Percentiles rank a stretch among this genome's conserved stretches.
Evolutionary conservation across 2,329 filamentous ascomycete genomes (phyloP).

Genomic region (Gremmenia infestans): DNA sequence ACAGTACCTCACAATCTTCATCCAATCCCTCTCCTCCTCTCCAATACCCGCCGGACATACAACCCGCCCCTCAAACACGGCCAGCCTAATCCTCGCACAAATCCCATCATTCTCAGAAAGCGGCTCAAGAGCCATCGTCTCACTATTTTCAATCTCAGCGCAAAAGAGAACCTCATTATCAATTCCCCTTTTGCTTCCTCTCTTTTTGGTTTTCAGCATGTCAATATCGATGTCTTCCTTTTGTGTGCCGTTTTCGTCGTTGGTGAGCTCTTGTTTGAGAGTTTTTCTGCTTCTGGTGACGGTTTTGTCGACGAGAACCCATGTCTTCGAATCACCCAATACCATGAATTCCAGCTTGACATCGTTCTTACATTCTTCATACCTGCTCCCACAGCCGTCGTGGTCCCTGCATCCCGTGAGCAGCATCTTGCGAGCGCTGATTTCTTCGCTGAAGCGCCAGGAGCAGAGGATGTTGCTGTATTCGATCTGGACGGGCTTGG

Average conservation of each 20-base stretch:
- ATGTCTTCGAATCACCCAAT: constrained; percentile 1
- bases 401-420: constrained; percentile 1
- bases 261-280: not conserved
- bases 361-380: not conserved
- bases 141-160: too few species aligned
- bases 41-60: not conserved
- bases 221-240: constrained; percentile 1
- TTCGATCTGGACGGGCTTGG: constrained; percentile 9
- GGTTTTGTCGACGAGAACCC: not conserved
- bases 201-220: constrained; percentile 1
- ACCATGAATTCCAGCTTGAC: not conserved
- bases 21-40: constrained; percentile 6
- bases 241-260: not conserved
- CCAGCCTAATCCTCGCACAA: not conserved
- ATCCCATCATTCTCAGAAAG: too few species aligned
- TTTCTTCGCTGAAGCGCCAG: constrained; percentile 15
- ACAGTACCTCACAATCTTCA: constrained; percentile 11
- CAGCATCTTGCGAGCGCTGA: constrained; percentile 5
- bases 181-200: not conserved
- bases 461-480: constrained; percentile 11
- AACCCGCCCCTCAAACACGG: not conserved
- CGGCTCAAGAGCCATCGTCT: too few species aligned
- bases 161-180: not conserved
- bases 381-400: not conserved
- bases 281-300: not conserved